These are phyloP conservation scores for Nannochloris sp. DNA, from an alignment of 139 green algal species.

Conservation along the genomic window DNA sequence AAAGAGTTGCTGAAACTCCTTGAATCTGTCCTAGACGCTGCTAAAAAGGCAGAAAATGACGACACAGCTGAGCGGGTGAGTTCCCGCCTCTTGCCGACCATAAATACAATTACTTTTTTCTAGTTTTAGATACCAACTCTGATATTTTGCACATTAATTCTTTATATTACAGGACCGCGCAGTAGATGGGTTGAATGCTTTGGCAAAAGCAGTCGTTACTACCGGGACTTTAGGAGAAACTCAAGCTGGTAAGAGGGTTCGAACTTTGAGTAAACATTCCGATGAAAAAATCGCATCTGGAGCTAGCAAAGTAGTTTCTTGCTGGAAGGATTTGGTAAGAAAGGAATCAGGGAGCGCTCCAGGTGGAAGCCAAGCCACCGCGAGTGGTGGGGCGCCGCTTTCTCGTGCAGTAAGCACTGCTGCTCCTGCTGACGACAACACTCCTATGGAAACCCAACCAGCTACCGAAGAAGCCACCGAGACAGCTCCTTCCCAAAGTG, in stretches of 20 bases:
- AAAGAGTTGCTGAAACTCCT: conserved; percentile 43
- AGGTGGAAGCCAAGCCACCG: not conserved
- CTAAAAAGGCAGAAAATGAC: conserved; percentile 21
- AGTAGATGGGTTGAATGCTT: conserved; percentile 52
- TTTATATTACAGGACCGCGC: conserved; percentile 14
- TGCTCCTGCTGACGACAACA: no score
- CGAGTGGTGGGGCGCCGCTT: not conserved
- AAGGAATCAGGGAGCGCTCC: not conserved
- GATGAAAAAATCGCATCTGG: conserved; percentile 32
- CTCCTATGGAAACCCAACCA: no score
- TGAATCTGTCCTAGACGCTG: conserved; percentile 17
- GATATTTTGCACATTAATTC: not conserved
- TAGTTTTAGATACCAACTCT: not conserved
- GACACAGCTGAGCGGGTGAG: conserved; percentile 42
- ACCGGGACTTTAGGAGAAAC: conserved; percentile 57
- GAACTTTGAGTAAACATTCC: conserved; percentile 63
- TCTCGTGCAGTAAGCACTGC: no score
- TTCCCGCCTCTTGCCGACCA: not conserved
- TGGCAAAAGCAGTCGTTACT: conserved; percentile 45
- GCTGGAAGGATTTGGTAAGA: conserved; percentile 62
- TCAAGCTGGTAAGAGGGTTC: conserved; percentile 68
- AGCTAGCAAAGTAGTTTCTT: conserved; percentile 46
- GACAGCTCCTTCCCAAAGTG: not conserved
- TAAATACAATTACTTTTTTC: not conserved
- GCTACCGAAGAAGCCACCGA: not conserved